Evolutionary conservation across 83 land plant genomes (phyloP).

Genomic region (Diphasiastrum complanatum): DNA sequence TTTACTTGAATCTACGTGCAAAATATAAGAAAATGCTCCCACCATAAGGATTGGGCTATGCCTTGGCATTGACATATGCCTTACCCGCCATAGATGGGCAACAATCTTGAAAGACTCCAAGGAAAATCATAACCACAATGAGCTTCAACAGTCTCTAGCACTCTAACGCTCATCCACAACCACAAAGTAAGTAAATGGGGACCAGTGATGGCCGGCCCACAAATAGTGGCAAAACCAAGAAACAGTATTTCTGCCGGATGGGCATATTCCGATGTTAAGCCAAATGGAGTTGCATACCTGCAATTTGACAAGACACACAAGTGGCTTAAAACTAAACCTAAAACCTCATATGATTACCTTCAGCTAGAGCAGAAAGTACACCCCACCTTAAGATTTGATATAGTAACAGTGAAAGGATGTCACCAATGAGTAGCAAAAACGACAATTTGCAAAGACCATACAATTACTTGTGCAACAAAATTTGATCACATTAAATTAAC

Average conservation of each 20-base stretch:
- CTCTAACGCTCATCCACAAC: constrained; percentile 96
- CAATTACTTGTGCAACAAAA: too few relatives aligned
- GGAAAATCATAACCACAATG: constrained; percentile 99
- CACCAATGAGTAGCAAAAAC: too few relatives aligned
- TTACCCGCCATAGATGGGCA: constrained; percentile 96
- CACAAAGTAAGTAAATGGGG: constrained; percentile 93
- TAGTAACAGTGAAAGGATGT: too few relatives aligned
- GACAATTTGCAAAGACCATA: too few relatives aligned
- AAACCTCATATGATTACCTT: too few relatives aligned
- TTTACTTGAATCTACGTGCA: not conserved
- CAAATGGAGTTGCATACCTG: constrained; percentile 99
- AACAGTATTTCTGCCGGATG: constrained; percentile 99
- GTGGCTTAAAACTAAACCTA: not conserved
- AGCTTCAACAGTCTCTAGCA: constrained; percentile 99
- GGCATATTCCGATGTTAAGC: constrained; percentile 98
- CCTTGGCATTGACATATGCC: not conserved
- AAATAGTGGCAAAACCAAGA: constrained; percentile 96
- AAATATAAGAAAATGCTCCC: not conserved
- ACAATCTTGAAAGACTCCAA: constrained; percentile 88
- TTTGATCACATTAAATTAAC: too few relatives aligned
- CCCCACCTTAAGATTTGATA: too few relatives aligned
- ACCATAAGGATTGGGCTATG: not conserved
- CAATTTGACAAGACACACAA: constrained; percentile 1
- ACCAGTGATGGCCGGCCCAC: constrained; percentile 98
- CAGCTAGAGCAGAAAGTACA: too few relatives aligned